Evolutionary conservation across 2,329 filamentous ascomycete genomes (phyloP).

Genomic region (Calonectria pauciramosa): DNA sequence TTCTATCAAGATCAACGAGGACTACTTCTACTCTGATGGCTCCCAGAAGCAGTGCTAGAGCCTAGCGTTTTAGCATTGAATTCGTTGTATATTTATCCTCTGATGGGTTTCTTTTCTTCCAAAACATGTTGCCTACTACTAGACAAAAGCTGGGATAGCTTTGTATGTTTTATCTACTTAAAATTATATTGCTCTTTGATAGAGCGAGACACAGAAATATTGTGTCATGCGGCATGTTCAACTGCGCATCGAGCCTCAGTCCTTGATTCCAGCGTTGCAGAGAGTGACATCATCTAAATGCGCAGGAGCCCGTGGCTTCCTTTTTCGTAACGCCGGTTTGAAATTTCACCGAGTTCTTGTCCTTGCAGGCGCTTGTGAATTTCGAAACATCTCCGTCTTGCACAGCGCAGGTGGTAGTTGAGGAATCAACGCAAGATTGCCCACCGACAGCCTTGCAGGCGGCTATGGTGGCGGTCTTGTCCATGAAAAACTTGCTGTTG

Average conservation of each 20-base stretch:
- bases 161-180: background rate
- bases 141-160: background rate
- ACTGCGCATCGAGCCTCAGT: too few species aligned
- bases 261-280: too few species aligned
- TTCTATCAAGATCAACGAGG: constrained; percentile 3
- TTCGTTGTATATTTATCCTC: background rate
- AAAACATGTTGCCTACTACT: background rate
- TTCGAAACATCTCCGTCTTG: background rate
- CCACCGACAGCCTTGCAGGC: background rate
- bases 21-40: constrained; percentile 12
- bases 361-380: background rate
- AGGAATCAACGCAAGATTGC: background rate
- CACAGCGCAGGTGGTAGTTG: background rate
- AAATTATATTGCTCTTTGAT: background rate
- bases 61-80: background rate
- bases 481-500: background rate
- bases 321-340: background rate
- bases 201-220: background rate
- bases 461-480: background rate
- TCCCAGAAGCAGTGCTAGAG: constrained; percentile 9
- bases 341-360: background rate
- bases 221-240: background rate
- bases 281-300: background rate
- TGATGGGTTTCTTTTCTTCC: background rate
- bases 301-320: background rate